Percentiles rank a stretch among this genome's conserved stretches.
These are phyloP conservation scores for Alopecurus myosuroides DNA, from an alignment of 176 grass and related monocot genomes.

Conservation along the genomic window DNA sequence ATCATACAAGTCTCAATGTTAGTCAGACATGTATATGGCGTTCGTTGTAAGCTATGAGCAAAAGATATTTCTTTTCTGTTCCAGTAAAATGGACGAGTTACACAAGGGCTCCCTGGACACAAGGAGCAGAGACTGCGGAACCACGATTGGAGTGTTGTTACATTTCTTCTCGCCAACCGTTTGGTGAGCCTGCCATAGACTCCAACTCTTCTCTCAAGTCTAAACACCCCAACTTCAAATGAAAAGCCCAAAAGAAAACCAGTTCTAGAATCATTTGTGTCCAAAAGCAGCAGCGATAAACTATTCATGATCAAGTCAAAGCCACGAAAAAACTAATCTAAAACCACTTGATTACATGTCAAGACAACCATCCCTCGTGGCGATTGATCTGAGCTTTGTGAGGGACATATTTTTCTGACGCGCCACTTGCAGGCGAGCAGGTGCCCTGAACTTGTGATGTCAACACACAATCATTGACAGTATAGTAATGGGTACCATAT, in stretches of 20 bases:
- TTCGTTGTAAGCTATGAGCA: neutral
- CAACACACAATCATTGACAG: slow-evolving; percentile 3
- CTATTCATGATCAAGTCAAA: neutral
- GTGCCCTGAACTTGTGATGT: neutral
- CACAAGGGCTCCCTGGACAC: neutral
- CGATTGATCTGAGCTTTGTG: neutral
- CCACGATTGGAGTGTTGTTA: neutral
- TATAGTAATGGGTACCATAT: neutral
- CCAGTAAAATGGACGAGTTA: neutral
- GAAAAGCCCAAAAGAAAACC: too few relatives aligned
- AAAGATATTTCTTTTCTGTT: neutral
- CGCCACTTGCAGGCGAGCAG: slow-evolving; percentile 7
- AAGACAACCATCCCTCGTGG: neutral
- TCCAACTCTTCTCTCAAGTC: too few relatives aligned
- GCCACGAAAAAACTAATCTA: neutral
- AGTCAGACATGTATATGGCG: neutral
- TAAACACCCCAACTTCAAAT: too few relatives aligned
- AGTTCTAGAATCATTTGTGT: neutral
- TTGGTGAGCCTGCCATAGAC: neutral
- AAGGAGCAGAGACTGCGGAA: neutral
- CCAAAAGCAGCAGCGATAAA: neutral
- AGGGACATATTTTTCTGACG: neutral
- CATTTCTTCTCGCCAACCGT: neutral
- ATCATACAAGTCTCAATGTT: neutral
- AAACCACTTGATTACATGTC: slow-evolving; percentile 9